A percentile compares a stretch with the other conserved stretches of the same genome.
These are phyloP conservation scores for Moelleriella libera DNA, from an alignment of 2,329 filamentous ascomycete genomes.

Conservation along the genomic window DNA sequence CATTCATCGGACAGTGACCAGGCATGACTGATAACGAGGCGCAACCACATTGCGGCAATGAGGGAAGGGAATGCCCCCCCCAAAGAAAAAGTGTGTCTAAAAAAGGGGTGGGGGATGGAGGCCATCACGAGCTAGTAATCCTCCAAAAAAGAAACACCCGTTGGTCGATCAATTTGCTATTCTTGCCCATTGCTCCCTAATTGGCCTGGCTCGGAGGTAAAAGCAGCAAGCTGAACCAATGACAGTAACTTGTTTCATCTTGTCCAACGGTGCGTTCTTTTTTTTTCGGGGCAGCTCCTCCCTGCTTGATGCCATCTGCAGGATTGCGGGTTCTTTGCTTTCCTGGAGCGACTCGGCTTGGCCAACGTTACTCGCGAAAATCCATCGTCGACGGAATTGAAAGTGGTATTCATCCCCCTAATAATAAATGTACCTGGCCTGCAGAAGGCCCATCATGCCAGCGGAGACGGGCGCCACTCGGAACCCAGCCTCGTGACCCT, in stretches of 20 bases:
- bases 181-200: not conserved
- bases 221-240: not conserved
- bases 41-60: too few species aligned
- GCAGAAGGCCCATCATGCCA: not conserved
- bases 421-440: not conserved
- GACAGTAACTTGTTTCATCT: not conserved
- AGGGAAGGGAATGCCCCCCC: too few species aligned
- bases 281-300: not conserved
- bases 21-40: too few species aligned
- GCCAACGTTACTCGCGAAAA: not conserved
- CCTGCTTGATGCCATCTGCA: not conserved
- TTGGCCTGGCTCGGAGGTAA: not conserved
- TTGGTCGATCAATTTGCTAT: not conserved
- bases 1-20: too few species aligned
- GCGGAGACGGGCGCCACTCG: not conserved
- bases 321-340: not conserved
- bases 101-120: not conserved
- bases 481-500: not conserved
- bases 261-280: not conserved
- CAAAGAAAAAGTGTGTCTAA: not conserved
- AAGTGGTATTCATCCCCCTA: not conserved
- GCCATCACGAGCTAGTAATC: not conserved
- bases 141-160: not conserved
- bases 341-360: too few species aligned
- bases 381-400: not conserved